These are phyloP conservation scores for Cavenderia fasciculata DNA, from an alignment of 78 protist genomes.

Conservation along the genomic window DNA sequence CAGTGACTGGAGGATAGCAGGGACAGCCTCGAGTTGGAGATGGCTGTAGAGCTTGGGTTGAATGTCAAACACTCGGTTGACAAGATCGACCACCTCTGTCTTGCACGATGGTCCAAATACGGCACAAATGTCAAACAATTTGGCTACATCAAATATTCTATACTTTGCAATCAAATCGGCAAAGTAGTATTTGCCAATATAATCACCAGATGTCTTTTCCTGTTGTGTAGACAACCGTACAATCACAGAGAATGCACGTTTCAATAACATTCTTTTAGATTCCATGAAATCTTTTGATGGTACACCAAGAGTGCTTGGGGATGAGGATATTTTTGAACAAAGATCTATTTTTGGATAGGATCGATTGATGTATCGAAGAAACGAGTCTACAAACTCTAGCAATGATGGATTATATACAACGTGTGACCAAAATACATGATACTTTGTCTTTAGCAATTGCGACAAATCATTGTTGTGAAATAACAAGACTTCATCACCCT, in stretches of 20 bases:
- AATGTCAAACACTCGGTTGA: conserved; percentile 18
- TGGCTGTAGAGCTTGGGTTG: conserved; percentile 30
- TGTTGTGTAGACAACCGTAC: conserved; percentile 28
- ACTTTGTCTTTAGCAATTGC: conserved; percentile 16
- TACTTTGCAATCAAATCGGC: not conserved
- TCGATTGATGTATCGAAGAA: conserved; percentile 15
- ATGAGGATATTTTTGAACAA: not conserved
- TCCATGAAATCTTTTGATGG: not conserved
- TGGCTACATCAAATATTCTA: conserved; percentile 28
- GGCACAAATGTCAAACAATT: conserved; percentile 32
- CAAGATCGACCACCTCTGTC: not conserved
- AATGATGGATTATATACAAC: conserved; percentile 1
- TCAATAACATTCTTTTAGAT: conserved; percentile 8
- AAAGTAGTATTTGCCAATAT: conserved; percentile 12
- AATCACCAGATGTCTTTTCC: conserved; percentile 20
- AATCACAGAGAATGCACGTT: conserved; percentile 14
- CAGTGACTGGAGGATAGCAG: conserved; percentile 1
- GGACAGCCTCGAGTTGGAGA: not conserved
- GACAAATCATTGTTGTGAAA: conserved; percentile 40
- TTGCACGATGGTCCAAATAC: not conserved
- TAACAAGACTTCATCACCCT: conserved; percentile 17
- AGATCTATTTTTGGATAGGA: not conserved
- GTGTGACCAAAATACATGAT: conserved; percentile 62
- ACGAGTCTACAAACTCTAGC: conserved; percentile 22
- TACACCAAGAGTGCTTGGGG: not conserved